These are phyloP conservation scores for Blastobotrys serpentis DNA, from an alignment of 1,139 yeast species.

Conservation along the genomic window DNA sequence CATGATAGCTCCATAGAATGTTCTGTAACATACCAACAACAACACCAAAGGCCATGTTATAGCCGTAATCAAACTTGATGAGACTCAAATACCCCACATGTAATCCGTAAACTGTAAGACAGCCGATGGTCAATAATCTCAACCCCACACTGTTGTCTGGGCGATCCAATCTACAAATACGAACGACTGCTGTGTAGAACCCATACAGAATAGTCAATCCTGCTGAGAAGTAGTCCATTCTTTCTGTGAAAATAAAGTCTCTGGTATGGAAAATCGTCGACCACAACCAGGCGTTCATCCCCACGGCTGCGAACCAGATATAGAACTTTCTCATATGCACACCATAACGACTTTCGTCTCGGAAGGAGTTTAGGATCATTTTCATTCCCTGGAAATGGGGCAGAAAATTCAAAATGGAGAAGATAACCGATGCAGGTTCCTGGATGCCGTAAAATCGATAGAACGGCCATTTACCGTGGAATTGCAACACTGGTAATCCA, in stretches of 20 bases:
- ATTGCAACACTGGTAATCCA: slow-evolving; percentile 64
- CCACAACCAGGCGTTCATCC: slow-evolving; percentile 86
- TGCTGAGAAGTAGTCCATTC: slow-evolving; percentile 88
- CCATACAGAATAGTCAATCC: slow-evolving; percentile 83
- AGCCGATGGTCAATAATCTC: slow-evolving; percentile 42
- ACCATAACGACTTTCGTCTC: slow-evolving; percentile 20
- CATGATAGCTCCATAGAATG: slow-evolving; percentile 46
- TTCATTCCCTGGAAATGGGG: slow-evolving; percentile 68
- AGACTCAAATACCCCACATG: slow-evolving; percentile 67
- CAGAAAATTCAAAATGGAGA: slow-evolving; percentile 73
- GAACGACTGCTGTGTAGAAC: slow-evolving; percentile 61
- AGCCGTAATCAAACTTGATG: slow-evolving; percentile 83
- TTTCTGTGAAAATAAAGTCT: slow-evolving; percentile 75
- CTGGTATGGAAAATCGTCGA: slow-evolving; percentile 86
- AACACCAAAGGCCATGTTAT: slow-evolving; percentile 91
- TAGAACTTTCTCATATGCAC: slow-evolving; percentile 44
- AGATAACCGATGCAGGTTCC: slow-evolving; percentile 77
- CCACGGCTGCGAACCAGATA: slow-evolving; percentile 51
- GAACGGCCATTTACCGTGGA: slow-evolving; percentile 99
- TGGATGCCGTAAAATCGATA: slow-evolving; percentile 70
- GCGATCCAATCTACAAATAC: slow-evolving; percentile 57
- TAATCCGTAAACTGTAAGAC: slow-evolving; percentile 51
- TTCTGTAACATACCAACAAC: slow-evolving; percentile 75
- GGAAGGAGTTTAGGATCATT: slow-evolving; percentile 37
- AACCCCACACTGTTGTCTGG: slow-evolving; percentile 38